phyloP scores from a whole-genome alignment of 495 filamentous ascomycete genomes.

The Penicillium crystallinum region DNA sequence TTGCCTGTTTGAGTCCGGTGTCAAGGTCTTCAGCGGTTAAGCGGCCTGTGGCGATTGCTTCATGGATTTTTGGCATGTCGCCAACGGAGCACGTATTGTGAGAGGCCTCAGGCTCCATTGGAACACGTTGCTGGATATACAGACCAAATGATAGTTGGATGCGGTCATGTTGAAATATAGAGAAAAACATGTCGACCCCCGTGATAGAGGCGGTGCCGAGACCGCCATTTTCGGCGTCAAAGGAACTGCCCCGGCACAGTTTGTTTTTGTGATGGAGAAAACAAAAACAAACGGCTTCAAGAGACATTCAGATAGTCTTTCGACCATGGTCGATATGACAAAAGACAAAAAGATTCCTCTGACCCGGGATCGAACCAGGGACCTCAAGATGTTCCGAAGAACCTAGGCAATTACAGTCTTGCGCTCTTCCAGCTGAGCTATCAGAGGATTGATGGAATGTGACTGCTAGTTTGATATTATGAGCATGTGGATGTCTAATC shows the following conservation, averaged over 20 bases:
- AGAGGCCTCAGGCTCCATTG: neutral
- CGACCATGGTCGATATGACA: neutral
- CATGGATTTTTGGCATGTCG: neutral
- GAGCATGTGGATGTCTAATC: too few species aligned
- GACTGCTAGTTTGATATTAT: neutral
- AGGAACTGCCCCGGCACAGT: too few species aligned
- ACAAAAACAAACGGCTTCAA: too few species aligned
- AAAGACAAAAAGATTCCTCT: neutral
- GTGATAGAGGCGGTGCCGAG: too few species aligned
- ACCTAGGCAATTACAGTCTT: constrained; percentile 1
- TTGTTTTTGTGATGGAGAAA: too few species aligned
- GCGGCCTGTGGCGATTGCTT: neutral
- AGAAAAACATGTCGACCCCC: too few species aligned
- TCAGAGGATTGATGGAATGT: neutral
- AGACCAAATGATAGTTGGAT: neutral
- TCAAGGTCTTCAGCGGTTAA: neutral
- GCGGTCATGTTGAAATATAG: neutral
- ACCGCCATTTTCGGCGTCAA: too few species aligned
- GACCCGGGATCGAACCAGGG: constrained; percentile 4
- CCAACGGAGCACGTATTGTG: neutral
- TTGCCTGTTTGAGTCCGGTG: neutral
- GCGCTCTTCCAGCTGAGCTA: constrained; percentile 9
- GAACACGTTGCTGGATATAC: neutral
- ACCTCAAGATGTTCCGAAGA: neutral
- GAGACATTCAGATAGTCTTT: too few species aligned